Evolutionary conservation across 78 protist genomes (phyloP), one percentile per base, ranked within the genome.

Genomic region (Dictyostelium citrinum): DNA sequence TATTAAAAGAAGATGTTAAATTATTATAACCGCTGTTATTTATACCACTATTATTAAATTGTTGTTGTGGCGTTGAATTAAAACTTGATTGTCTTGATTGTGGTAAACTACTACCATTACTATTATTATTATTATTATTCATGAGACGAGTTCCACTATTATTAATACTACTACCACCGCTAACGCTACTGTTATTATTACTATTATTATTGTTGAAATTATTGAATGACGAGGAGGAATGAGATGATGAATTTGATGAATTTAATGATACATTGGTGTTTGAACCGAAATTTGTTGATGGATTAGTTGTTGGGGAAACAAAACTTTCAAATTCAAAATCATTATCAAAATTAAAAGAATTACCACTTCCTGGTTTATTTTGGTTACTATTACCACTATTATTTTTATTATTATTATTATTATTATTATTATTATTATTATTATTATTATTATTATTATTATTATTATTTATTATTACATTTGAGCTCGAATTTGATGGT

Each of bases 311-410:
- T 43, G 88, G 49, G 41, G 72, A 64, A 41, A 31, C 90, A 82
- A 82, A 82, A 11, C 49, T 41, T 68, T 49, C 39, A 68, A 70
- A 68, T n/a, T 24, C 39, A 46, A 61, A 22, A 41, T 24, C 67
- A 71, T 71, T 83, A 27, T 83, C 51, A 83, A 41, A 39, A 20
- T n/a, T n/a, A n/a, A n/a, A n/a, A n/a, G n/a, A n/a, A n/a, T n/a
- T n/a, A n/a, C n/a, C n/a, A n/a, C n/a, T n/a, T n/a, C n/a, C n/a
- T n/a, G n/a, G n/a, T n/a, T n/a, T n/a, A n/a, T n/a, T n/a, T n/a
- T 20, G 1, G 4, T 6, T 80, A 74, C 22, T 41, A 7, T 22
- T 41, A 6, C 3, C 51, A 43, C 51, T 43, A 43, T 43, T 43
- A n/a, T n/a, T n/a, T n/a, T n/a, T n/a, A n/a, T n/a, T n/a, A n/a